phyloP scores from a whole-genome alignment of 345 rosid species.

The Pugionium cornutum region DNA sequence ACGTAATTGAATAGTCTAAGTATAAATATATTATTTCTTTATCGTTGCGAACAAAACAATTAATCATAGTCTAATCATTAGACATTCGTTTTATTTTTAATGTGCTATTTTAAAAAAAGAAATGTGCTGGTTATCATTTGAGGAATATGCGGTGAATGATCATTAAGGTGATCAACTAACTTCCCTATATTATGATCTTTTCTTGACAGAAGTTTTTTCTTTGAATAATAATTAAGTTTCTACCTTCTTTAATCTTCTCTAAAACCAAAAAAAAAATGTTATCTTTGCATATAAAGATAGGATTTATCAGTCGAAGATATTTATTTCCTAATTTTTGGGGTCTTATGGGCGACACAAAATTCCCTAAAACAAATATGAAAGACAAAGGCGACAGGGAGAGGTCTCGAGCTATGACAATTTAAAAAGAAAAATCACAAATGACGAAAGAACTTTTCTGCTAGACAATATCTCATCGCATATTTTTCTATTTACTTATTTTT shows the following conservation, averaged over 20 bases:
- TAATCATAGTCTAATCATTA: not conserved
- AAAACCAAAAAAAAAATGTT: not conserved
- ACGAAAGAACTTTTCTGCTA: not conserved
- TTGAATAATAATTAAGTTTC: not conserved
- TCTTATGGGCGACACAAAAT: slow-evolving; percentile 19
- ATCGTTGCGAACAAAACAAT: no score
- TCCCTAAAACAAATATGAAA: not conserved
- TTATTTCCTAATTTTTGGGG: slow-evolving; percentile 24
- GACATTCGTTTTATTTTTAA: not conserved
- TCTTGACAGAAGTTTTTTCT: slow-evolving; percentile 5
- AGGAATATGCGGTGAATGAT: slow-evolving; percentile 29
- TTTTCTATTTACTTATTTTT: not conserved
- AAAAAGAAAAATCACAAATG: slow-evolving; percentile 22
- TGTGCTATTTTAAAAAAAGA: not conserved
- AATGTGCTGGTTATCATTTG: slow-evolving; percentile 1
- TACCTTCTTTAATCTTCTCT: not conserved
- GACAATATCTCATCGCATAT: slow-evolving; percentile 7
- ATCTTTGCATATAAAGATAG: not conserved
- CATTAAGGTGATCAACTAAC: slow-evolving; percentile 36
- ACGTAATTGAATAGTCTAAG: no score
- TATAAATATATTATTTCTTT: no score
- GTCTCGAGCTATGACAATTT: slow-evolving; percentile 32
- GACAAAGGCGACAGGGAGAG: slow-evolving; percentile 38
- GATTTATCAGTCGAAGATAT: slow-evolving; percentile 28
- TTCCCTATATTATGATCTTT: slow-evolving; percentile 21